Conservation (phyloP, 345 rosid genomes). For the Linum tenue region DNA sequence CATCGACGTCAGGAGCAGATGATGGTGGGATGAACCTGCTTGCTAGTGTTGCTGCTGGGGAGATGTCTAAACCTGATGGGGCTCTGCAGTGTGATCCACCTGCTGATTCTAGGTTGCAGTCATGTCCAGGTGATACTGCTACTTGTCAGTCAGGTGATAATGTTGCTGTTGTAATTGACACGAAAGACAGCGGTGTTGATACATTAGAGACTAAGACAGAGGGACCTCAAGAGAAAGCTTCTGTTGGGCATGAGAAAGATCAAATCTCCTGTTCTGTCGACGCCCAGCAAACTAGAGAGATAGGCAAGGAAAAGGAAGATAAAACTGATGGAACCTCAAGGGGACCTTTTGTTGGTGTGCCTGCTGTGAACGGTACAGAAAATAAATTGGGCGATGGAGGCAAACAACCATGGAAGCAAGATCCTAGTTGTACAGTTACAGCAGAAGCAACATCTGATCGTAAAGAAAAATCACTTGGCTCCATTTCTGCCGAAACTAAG, state of each 20-base stretch:
- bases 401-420: constrained; percentile 25
- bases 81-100: constrained; percentile 28
- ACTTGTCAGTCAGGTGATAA: constrained; percentile 22
- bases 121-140: constrained; percentile 22
- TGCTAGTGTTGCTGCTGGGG: constrained; percentile 92
- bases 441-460: constrained; percentile 22
- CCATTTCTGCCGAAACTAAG: constrained; percentile 27
- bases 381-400: constrained; percentile 20
- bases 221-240: constrained; percentile 17
- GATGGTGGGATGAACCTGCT: constrained; percentile 93
- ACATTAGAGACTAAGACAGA: constrained; percentile 23
- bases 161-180: constrained; percentile 26
- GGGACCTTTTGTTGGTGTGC: constrained; percentile 14
- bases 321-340: constrained; percentile 26
- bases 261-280: constrained; percentile 24
- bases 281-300: constrained; percentile 33
- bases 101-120: constrained; percentile 26
- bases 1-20: constrained; percentile 45
- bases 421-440: constrained; percentile 18
- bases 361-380: constrained; percentile 13
- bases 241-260: constrained; percentile 22
- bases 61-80: constrained; percentile 53
- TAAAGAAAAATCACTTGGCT: constrained; percentile 17
- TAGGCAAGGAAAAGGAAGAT: constrained; percentile 30
- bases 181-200: constrained; percentile 18